A percentile compares a stretch with the other conserved stretches of the same genome.
Conservation (phyloP, 2,329 filamentous ascomycete species). For the Berkeleyomyces basicola region DNA sequence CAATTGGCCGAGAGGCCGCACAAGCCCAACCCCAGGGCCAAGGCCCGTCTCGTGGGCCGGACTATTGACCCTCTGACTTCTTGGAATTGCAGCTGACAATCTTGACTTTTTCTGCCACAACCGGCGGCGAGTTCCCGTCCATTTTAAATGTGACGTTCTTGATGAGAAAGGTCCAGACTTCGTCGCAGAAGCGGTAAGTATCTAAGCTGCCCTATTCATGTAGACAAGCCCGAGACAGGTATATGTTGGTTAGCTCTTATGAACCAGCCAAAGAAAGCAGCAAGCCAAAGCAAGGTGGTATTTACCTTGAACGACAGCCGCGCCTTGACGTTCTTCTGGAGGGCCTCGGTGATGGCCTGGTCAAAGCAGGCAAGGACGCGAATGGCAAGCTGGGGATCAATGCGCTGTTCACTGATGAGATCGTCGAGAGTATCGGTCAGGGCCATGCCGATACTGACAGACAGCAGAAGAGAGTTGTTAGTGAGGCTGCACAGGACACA, state of each 20-base stretch:
- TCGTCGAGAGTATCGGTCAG: conserved; percentile 95
- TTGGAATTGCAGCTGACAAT: conserved; percentile 97
- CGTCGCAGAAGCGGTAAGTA: conserved; percentile 98
- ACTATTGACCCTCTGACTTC: conserved; percentile 29
- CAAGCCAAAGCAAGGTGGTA: neutral
- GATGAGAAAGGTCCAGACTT: conserved; percentile 98
- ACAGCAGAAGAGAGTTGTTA: conserved; percentile 3
- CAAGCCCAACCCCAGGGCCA: neutral
- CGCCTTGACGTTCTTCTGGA: conserved; percentile 84
- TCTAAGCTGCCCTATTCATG: conserved; percentile 68
- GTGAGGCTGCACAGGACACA: neutral
- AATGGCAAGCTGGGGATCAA: conserved; percentile 97
- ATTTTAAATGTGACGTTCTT: conserved; percentile 99
- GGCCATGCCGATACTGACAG: conserved; percentile 70
- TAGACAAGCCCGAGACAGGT: neutral
- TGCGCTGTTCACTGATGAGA: conserved; percentile 82
- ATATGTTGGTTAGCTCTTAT: neutral
- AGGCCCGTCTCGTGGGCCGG: neutral
- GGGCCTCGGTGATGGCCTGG: conserved; percentile 74
- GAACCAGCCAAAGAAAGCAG: neutral
- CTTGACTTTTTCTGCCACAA: conserved; percentile 85
- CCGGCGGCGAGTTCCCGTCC: conserved; percentile 56
- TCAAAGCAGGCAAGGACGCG: conserved; percentile 96
- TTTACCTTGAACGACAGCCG: conserved; percentile 83
- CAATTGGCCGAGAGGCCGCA: neutral